Conservation (phyloP, 345 rosid species). For the Pelargonium nanum region DNA sequence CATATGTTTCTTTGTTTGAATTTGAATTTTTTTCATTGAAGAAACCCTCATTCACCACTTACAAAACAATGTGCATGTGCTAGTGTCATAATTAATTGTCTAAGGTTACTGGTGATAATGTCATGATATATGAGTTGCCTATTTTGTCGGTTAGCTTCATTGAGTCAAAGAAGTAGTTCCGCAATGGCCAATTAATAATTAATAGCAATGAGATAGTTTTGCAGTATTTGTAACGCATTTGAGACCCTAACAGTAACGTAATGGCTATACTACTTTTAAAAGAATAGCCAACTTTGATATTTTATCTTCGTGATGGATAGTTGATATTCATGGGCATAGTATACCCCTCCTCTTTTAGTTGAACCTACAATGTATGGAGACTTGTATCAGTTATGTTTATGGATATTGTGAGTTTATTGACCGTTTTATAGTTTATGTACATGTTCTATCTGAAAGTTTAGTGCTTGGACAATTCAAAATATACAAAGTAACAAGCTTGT, state of each 20-base stretch:
- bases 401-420: neutral
- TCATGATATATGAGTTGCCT: neutral
- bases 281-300: neutral
- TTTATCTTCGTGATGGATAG: neutral
- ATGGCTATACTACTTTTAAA: neutral
- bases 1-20: neutral
- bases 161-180: neutral
- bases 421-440: neutral
- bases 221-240: too few relatives aligned
- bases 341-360: neutral
- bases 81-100: neutral
- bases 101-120: neutral
- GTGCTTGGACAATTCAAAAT: neutral
- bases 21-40: neutral
- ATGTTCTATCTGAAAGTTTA: too few relatives aligned
- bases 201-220: conserved; percentile 5
- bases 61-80: neutral
- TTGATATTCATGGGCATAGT: neutral
- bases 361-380: neutral
- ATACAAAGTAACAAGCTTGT: neutral
- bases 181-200: neutral
- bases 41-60: neutral
- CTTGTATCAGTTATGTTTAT: neutral
- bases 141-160: conserved; percentile 5
- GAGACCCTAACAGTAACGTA: neutral